Percentiles rank a stretch among this genome's conserved stretches.
Evolutionary conservation across 306 rosid species (phyloP).

Genomic region (Erythrophleum fordii): DNA sequence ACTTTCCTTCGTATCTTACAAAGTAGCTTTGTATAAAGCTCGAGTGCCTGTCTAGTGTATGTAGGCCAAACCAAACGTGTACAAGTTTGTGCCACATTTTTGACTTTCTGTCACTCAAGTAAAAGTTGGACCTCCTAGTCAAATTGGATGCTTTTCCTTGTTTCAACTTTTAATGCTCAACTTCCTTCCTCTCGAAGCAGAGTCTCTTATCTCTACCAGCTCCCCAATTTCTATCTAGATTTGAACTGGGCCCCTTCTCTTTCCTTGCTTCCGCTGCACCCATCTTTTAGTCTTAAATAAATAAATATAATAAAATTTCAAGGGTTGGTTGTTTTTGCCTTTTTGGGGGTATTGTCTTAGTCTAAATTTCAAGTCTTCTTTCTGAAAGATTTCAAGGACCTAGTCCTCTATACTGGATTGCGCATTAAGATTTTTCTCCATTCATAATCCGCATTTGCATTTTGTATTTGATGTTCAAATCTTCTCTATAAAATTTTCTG

Average conservation of each 20-base stretch:
- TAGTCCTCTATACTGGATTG: neutral
- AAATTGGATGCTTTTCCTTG: constrained; percentile 26
- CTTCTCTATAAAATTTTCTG: neutral
- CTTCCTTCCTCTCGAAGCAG: constrained; percentile 32
- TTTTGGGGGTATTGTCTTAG: neutral
- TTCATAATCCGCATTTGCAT: constrained; percentile 27
- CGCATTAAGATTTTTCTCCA: neutral
- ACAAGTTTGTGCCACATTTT: constrained; percentile 36
- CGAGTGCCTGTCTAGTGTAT: neutral
- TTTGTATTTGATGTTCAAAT: constrained; percentile 31
- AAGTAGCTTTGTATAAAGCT: constrained; percentile 44
- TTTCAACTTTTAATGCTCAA: constrained; percentile 20
- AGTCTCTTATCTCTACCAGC: constrained; percentile 11
- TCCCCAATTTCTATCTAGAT: constrained; percentile 15
- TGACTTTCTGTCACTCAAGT: constrained; percentile 26
- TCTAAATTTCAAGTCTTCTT: neutral
- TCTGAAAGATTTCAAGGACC: neutral
- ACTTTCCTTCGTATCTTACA: constrained; percentile 10
- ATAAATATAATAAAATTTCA: neutral
- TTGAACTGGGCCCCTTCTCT: constrained; percentile 32
- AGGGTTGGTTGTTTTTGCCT: neutral
- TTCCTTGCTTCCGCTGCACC: constrained; percentile 38
- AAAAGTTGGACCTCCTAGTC: constrained; percentile 30
- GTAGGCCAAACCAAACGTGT: constrained; percentile 23
- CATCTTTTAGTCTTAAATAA: constrained; percentile 10